Base-by-base conservation (phyloP, 495 filamentous ascomycete genomes). In the Endocarpon pusillum region DNA sequence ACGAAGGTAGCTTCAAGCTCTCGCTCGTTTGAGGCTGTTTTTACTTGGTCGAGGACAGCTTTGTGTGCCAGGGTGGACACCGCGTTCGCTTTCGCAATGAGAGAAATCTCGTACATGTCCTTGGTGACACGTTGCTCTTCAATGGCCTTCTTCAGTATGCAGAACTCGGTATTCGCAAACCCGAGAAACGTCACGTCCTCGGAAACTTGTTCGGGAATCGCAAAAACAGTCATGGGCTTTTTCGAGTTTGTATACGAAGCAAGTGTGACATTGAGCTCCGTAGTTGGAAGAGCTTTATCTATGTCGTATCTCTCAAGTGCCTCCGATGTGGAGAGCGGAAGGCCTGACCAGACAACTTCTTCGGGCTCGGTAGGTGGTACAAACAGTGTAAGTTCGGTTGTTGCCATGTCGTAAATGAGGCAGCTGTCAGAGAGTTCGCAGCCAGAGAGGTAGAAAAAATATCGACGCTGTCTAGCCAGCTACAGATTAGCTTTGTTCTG, bases 361-460 rank as follows among this genome's bases (percentile, higher is more conserved):
- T 91, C 81, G 27, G 84, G 73, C 36, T 91, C 72, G 47, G 92
- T 69, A 2, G 83, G 78, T 3, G 91, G 87, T 41, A 99, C 89
- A 61, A 82, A 99, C 34, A 96, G 75, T 6, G 81, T 94, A 16
- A 84, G 67, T 43, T 74, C 69, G 41, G 68, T 62, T 15, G 64
- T 63, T 29, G 63, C 57, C 31, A 92, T 71, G 42, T 89, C 72
- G 63, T 96, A 92, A 35, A 78, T 69, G 34, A 86, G 64, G 52
- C 73, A 78, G 45, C 75, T 78, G 55, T 96, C 86, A 32, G 83
- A 73, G 16, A 86, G 62, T 19, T 71, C 58, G 52, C 82, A 92
- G 44, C 91, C 91, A 11, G 82, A 82, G 18, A 99, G 64, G 57
- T 99, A 96, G 71, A 79, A 94, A 63, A 99, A 96, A 45, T 70